Evolutionary conservation across 2,329 filamentous ascomycete species (phyloP).

Genomic region (Madurella mycetomatis): DNA sequence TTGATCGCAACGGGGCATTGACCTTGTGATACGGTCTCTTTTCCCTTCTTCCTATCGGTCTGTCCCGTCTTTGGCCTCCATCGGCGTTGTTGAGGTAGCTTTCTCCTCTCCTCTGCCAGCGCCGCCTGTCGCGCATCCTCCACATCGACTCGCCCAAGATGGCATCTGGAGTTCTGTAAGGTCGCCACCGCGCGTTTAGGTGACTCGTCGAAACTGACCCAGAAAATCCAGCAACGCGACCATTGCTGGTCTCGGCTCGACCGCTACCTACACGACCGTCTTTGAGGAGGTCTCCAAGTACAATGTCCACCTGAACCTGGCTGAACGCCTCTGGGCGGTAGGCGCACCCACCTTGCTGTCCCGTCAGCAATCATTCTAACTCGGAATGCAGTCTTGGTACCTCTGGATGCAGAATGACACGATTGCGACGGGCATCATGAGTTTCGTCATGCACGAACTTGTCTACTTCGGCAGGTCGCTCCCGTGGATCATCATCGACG

Average conservation of each 20-base stretch:
- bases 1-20: conserved; percentile 13
- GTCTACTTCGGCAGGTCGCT: conserved; percentile 91
- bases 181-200: neutral
- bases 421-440: conserved; percentile 95
- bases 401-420: conserved; percentile 97
- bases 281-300: conserved; percentile 62
- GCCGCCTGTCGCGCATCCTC: neutral
- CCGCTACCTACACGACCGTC: conserved; percentile 51
- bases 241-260: conserved; percentile 40
- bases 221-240: conserved; percentile 42
- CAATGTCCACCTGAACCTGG: conserved; percentile 81
- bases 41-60: conserved; percentile 2
- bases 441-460: conserved; percentile 88
- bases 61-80: neutral
- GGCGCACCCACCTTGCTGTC: conserved; percentile 28
- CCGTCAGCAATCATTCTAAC: conserved; percentile 16
- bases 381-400: conserved; percentile 67
- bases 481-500: conserved; percentile 90
- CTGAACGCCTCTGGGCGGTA: conserved; percentile 85
- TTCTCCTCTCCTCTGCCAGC: conserved; percentile 2
- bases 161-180: conserved; percentile 30
- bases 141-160: conserved; percentile 26
- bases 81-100: conserved; percentile 7
- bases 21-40: conserved; percentile 12
- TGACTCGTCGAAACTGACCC: conserved; percentile 10